Base-by-base conservation (phyloP, 345 rosid species). In the Abelmoschus esculentus region DNA sequence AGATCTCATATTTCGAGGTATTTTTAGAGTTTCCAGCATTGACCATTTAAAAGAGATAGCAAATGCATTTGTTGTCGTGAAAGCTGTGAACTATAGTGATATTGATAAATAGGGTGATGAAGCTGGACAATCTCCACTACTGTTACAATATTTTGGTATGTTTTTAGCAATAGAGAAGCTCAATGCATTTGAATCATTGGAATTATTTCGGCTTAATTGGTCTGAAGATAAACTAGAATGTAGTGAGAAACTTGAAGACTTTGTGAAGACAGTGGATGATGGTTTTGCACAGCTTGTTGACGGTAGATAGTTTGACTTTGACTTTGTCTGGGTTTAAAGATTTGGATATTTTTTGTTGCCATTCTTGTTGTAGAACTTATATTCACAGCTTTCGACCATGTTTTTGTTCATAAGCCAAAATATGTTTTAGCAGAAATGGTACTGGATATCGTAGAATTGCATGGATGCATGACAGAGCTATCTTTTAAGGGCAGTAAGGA, bases 241-340 rank as follows among this genome's bases (percentile, higher is more conserved):
- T 74, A 92, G 91, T 50, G 99, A 96, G 83, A 97, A 96, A 73
- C 97, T 96, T 66, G 99, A 98, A 61, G 99, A 96, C 75, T 93
- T 96, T 73, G 99, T 92, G 78, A 96, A 96, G 97, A 96, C 99
- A 38, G 96, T 96, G 76, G 99, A 96, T 82, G 92, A 92, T 78
- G 98, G 90, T 74, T 98, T 96, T 73, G 98, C 99, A 0, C 76
- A 92, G 74, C 86, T 96, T 81, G 99, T 96, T 26, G 99, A 96
- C 80, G 75, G 96, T 75, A 87, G 95, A 79, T 98, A 96, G 87
- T 96, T 92, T 68, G 98, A 96, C 80, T 32, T 32, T 32, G 36
- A 32, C 36, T 96, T 46, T 93, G 99, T 61, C 31, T 97, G 34
- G 99, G 92, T 83, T 96, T 98, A 70, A 32, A 32, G 32, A 29